These are phyloP conservation scores for Gossypioides kirkii DNA, from an alignment of 345 rosid species.

Conservation along the genomic window DNA sequence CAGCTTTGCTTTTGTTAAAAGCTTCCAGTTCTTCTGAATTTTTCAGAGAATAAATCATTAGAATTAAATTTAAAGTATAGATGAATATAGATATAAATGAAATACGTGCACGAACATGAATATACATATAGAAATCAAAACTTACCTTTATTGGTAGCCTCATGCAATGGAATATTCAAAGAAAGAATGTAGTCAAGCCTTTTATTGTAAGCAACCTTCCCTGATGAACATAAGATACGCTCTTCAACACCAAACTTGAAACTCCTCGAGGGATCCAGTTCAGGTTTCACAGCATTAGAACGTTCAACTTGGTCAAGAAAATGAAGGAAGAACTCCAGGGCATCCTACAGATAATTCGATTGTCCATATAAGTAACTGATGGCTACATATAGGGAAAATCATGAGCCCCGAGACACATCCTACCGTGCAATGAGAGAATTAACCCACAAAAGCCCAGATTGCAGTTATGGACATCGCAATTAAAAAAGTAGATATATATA, in stretches of 20 bases:
- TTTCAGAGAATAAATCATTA: constrained; percentile 21
- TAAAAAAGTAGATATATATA: neutral
- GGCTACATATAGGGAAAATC: neutral
- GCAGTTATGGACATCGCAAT: neutral
- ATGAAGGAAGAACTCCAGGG: constrained; percentile 91
- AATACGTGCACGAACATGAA: neutral
- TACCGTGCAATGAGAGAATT: neutral
- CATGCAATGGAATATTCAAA: constrained; percentile 85
- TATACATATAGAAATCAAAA: neutral
- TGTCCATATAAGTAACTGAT: constrained; percentile 9
- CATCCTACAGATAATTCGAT: constrained; percentile 58
- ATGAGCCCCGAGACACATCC: neutral
- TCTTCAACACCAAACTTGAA: constrained; percentile 98
- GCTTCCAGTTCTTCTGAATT: constrained; percentile 73
- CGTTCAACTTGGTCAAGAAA: constrained; percentile 94
- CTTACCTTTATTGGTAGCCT: constrained; percentile 80
- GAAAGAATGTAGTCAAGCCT: constrained; percentile 92
- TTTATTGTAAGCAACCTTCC: constrained; percentile 82
- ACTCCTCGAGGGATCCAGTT: constrained; percentile 78
- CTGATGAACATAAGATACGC: constrained; percentile 80
- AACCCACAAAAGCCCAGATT: neutral
- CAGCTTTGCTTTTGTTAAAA: constrained; percentile 61
- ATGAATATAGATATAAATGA: neutral
- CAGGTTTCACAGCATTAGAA: constrained; percentile 48
- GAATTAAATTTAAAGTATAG: neutral